These are phyloP conservation scores for Phytophthora pini DNA, from an alignment of 352 stramenopile genomes.

Conservation along the genomic window DNA sequence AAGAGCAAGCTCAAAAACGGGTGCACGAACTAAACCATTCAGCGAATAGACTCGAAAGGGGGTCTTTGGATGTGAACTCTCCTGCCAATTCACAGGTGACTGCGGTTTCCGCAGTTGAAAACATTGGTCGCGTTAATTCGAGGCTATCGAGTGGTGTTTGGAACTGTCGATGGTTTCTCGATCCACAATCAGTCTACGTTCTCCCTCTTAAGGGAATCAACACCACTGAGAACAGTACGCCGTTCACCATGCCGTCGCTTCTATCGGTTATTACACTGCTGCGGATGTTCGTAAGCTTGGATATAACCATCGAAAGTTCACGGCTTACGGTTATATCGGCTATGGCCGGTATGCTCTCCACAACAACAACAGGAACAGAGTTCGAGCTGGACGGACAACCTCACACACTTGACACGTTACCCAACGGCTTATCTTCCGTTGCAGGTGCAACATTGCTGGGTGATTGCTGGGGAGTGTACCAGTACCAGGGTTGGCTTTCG, in stretches of 20 bases:
- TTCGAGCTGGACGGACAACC: conserved; percentile 1
- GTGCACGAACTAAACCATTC: not conserved
- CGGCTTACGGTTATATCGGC: not conserved
- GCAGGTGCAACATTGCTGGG: not conserved
- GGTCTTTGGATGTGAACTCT: not conserved
- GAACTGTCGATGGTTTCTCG: conserved; percentile 7
- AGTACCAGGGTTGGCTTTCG: conserved; percentile 3
- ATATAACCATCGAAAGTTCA: not conserved
- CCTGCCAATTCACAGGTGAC: not conserved
- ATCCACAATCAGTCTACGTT: not conserved
- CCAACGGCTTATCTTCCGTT: conserved; percentile 1
- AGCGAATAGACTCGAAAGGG: too few relatives aligned
- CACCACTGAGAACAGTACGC: not conserved
- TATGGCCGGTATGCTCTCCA: not conserved
- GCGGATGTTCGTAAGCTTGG: conserved; percentile 4
- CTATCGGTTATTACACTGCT: conserved; percentile 1
- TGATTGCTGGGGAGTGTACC: not conserved
- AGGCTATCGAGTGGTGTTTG: not conserved
- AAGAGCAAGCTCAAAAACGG: not conserved
- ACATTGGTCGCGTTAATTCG: not conserved
- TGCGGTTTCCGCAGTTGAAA: not conserved
- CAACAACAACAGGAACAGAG: not conserved
- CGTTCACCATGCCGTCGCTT: not conserved
- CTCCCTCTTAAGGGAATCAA: not conserved
- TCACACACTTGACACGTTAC: not conserved